Evolutionary conservation across 768 basidiomycete species (phyloP), one percentile per base, ranked within the genome.

Genomic region (Leccinellum rugosiceps): DNA sequence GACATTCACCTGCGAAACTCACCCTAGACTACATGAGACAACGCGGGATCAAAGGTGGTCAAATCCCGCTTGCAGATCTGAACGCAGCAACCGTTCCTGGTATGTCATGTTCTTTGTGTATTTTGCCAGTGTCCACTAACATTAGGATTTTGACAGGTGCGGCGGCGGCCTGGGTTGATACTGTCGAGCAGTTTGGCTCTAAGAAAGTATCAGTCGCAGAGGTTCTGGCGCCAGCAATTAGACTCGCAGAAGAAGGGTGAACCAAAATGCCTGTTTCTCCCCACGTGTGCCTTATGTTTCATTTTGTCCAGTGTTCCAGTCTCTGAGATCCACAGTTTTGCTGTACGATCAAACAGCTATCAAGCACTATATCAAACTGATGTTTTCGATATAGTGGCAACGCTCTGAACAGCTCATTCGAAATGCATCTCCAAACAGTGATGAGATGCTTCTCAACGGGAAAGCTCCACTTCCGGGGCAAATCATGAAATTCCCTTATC

Each of bases 121-220:
- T 32, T 64, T 10, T 26, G 9, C 32, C n/a, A n/a, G n/a, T n/a
- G n/a, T n/a, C 59, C 38, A 35, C 15, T 56, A 57, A 35, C 46
- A 4, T 14, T 23, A 14, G 31, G 72, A 67, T 23, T 67, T 75
- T 26, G 34, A 30, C 67, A 83, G 94, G 96, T 51, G 89, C 91
- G n/a, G 92, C 95, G 3, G 91, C 94, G 32, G 94, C 94, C 15
- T 98, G 96, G 95, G 78, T 91, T 17, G 97, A 98, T 71, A 90
- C 94, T 0, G 79, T 98, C 32, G 83, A 90, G 58, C 76, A 77
- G 38, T 85, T 97, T 53, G 96, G 96, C 17, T 91, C 85, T 60
- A 88, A 92, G 10, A 70, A 58, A 58, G 55, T 89, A 4, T 76
- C 74, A 1, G 62, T 87, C 47, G 82, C 81, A 3, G 91, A 98